Evolutionary conservation across 208 protist species (phyloP).

Genomic region (Acanthamoeba castellanii): DNA sequence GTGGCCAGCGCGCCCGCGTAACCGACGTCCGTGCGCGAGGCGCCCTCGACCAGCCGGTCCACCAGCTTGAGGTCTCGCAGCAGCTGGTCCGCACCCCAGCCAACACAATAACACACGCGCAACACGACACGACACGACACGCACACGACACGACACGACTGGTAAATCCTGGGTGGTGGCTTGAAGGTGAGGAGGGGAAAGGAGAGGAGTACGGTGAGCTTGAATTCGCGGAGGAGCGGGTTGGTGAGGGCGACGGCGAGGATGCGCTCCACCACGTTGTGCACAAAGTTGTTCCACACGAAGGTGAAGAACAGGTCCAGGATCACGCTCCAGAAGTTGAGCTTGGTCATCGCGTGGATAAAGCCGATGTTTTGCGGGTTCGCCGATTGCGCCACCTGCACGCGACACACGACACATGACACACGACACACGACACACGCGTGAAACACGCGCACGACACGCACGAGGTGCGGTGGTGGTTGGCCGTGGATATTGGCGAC

Average conservation of each 20-base stretch:
- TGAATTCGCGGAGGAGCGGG: slow-evolving; percentile 1
- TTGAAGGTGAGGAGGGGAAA: no score
- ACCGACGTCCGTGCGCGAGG: neutral
- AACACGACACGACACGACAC: no score
- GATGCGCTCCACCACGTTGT: slow-evolving; percentile 31
- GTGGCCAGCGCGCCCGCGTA: slow-evolving; percentile 1
- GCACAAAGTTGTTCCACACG: slow-evolving; percentile 56
- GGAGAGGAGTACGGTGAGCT: neutral
- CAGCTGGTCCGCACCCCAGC: neutral
- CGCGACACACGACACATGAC: no score
- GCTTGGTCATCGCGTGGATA: neutral
- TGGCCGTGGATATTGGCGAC: no score
- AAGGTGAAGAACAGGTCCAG: slow-evolving; percentile 43
- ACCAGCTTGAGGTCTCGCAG: slow-evolving; percentile 15
- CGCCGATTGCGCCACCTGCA: neutral
- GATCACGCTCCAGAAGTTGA: neutral
- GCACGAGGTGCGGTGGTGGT: no score
- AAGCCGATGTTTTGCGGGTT: neutral
- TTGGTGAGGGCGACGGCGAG: neutral
- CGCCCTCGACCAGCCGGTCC: neutral
- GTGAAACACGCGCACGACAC: no score
- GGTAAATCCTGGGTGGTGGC: neutral
- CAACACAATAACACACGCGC: neutral
- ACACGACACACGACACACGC: no score
- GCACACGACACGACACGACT: no score